Percentiles rank a stretch among this genome's conserved stretches.
Conservation (phyloP, 805 yeast genomes). For the Lachancea fermentati region DNA sequence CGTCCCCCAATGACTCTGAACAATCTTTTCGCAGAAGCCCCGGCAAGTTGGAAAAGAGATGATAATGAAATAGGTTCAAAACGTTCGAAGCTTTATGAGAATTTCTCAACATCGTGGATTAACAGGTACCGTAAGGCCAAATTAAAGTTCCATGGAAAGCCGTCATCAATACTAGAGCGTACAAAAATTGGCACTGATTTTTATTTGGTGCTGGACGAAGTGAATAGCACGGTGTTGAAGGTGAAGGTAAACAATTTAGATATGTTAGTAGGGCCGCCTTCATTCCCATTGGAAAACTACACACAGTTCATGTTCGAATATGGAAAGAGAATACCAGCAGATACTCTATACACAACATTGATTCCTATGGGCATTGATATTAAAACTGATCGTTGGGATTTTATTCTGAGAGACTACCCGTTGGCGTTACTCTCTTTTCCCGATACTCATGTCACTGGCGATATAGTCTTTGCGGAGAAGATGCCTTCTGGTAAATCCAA, state of each 20-base stretch:
- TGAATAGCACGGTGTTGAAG: slow-evolving; percentile 25
- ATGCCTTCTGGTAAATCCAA: slow-evolving; percentile 40
- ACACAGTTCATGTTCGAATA: slow-evolving; percentile 34
- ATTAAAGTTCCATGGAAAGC: slow-evolving; percentile 26
- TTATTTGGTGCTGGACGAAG: slow-evolving; percentile 19
- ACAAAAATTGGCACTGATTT: not conserved
- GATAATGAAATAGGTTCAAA: slow-evolving; percentile 10
- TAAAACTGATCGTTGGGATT: slow-evolving; percentile 38
- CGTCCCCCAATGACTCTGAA: not conserved
- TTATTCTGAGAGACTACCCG: slow-evolving; percentile 50
- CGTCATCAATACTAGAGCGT: slow-evolving; percentile 15
- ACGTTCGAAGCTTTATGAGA: slow-evolving; percentile 20
- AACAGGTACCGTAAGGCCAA: slow-evolving; percentile 31
- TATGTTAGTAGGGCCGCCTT: slow-evolving; percentile 27
- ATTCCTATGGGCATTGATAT: slow-evolving; percentile 45
- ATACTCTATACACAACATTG: slow-evolving; percentile 48
- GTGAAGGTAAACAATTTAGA: slow-evolving; percentile 21
- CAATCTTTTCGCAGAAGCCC: slow-evolving; percentile 5
- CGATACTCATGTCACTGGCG: slow-evolving; percentile 37
- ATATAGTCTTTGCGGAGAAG: slow-evolving; percentile 54
- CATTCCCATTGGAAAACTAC: slow-evolving; percentile 25
- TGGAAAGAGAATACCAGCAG: slow-evolving; percentile 51
- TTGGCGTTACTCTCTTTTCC: slow-evolving; percentile 51
- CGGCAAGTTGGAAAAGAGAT: not conserved
- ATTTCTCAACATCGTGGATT: slow-evolving; percentile 40